phyloP scores from a whole-genome alignment of 768 basidiomycete genomes.

The Chlorophyllum brunneum region DNA sequence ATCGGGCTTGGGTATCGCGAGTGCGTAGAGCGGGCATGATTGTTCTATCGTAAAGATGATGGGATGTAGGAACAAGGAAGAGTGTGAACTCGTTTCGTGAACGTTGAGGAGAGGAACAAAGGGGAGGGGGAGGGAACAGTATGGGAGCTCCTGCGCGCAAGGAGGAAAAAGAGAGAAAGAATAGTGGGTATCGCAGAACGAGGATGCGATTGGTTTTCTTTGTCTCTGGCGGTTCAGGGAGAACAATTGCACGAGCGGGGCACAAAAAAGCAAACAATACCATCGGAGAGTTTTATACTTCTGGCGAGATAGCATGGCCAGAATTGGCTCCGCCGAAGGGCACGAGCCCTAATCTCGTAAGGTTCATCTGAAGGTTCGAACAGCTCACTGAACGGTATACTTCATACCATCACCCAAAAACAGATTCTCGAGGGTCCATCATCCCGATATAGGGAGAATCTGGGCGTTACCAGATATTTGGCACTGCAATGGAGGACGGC shows the following conservation, averaged over 20 bases:
- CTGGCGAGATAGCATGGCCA: conserved; percentile 22
- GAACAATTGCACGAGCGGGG: conserved; percentile 69
- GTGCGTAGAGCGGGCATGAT: conserved; percentile 81
- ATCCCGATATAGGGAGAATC: conserved; percentile 32
- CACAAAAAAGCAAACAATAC: conserved; percentile 59
- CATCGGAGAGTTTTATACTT: conserved; percentile 50
- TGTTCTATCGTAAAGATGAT: conserved; percentile 27
- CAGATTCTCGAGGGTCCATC: conserved; percentile 26
- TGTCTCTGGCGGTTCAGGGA: conserved; percentile 43
- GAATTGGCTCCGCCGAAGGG: conserved; percentile 35
- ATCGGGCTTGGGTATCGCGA: conserved; percentile 62
- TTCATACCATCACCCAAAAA: conserved; percentile 32
- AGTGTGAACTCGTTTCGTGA: conserved; percentile 25
- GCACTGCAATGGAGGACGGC: conserved; percentile 32
- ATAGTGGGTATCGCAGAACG: conserved; percentile 47
- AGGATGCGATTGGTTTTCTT: conserved; percentile 41
- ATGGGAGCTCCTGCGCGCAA: conserved; percentile 31
- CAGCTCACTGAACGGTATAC: conserved; percentile 19
- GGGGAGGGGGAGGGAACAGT: conserved; percentile 29
- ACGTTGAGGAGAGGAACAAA: conserved; percentile 23
- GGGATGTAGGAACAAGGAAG: conserved; percentile 17
- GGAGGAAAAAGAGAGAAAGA: conserved; percentile 36
- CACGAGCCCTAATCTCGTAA: conserved; percentile 37
- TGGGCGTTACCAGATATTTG: conserved; percentile 30
- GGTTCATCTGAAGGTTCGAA: conserved; percentile 17